Conservation (phyloP, 257 asterid species). For the Primulina huaijiensis region DNA sequence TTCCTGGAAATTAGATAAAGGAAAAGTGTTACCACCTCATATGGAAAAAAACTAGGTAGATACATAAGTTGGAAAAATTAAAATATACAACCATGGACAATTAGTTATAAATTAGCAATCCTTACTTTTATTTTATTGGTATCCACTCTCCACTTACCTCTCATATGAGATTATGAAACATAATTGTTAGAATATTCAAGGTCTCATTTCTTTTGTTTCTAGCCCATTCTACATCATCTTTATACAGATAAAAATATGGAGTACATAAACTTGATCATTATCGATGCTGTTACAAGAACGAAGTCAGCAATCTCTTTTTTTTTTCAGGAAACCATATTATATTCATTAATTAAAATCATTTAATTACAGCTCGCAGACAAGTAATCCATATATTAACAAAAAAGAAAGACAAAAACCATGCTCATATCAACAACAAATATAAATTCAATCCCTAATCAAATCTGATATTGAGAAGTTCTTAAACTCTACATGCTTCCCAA, state of each 20-base stretch:
- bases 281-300: constrained; percentile 19
- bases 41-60: constrained; percentile 14
- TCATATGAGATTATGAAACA: constrained; percentile 14
- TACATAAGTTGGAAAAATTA: constrained; percentile 14
- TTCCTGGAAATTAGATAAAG: constrained; percentile 52
- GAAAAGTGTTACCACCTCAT: constrained; percentile 15
- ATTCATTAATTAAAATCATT: no score
- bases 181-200: constrained; percentile 7
- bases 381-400: no score
- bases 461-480: no score
- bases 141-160: constrained; percentile 20
- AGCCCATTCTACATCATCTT: constrained; percentile 5
- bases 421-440: no score
- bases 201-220: constrained; percentile 13
- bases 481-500: no score
- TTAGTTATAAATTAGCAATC: background rate
- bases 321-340: no score
- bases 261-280: constrained; percentile 21
- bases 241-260: constrained; percentile 5
- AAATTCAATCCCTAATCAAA: no score
- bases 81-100: constrained; percentile 12
- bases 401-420: no score
- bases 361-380: no score
- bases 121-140: background rate
- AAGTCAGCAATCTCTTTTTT: background rate